phyloP scores from a whole-genome alignment of 2,329 filamentous ascomycete species.

The Hymenoscyphus occultus region DNA sequence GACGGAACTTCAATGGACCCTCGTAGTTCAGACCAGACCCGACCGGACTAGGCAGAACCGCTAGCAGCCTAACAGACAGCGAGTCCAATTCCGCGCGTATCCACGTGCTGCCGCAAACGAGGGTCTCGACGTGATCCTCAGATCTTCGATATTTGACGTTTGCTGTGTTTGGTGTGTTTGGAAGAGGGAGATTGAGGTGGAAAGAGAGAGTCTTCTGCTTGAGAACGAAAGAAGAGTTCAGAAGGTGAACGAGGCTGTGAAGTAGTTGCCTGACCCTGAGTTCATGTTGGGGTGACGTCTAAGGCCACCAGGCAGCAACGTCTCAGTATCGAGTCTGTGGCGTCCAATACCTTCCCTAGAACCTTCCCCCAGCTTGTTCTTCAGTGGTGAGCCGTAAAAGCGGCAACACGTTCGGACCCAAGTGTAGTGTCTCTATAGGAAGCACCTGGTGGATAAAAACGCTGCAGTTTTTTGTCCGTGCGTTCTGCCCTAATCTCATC shows the following conservation, averaged over 20 bases:
- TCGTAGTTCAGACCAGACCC: background rate
- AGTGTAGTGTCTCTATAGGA: no score
- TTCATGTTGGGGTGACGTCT: no score
- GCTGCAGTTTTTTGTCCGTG: no score
- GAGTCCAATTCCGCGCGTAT: background rate
- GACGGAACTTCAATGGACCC: background rate
- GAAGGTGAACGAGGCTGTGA: conserved; percentile 1
- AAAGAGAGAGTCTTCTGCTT: background rate
- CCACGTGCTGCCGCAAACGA: background rate
- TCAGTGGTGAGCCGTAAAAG: no score
- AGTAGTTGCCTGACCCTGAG: background rate
- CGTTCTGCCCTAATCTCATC: no score
- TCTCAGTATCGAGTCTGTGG: no score
- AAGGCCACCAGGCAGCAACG: no score
- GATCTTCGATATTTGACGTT: background rate
- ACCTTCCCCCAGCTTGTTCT: no score
- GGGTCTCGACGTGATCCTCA: background rate
- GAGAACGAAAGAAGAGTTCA: background rate
- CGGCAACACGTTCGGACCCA: no score
- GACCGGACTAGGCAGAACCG: no score
- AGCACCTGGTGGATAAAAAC: no score
- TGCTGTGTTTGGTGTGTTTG: background rate
- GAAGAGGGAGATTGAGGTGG: background rate
- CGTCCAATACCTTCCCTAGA: no score
- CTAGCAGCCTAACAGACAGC: background rate